Conservation (phyloP, 2,329 filamentous ascomycete species). For the Xylariales sp. region DNA sequence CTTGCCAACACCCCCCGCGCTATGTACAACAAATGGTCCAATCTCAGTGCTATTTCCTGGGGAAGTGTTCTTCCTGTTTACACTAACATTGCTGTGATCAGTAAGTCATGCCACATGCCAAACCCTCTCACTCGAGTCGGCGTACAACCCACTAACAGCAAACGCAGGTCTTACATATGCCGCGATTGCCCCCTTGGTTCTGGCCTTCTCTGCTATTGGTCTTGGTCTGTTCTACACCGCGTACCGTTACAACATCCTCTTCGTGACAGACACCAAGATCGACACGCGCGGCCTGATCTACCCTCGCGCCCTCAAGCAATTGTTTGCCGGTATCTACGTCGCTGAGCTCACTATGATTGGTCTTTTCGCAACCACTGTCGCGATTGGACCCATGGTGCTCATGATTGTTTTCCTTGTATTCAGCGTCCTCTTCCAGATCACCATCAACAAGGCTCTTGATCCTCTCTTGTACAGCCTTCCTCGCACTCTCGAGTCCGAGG, state of each 20-base stretch:
- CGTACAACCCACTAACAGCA: slow-evolving; percentile 16
- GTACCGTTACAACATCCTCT: slow-evolving; percentile 87
- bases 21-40: slow-evolving; percentile 75
- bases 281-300: slow-evolving; percentile 89
- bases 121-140: too few relatives aligned
- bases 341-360: slow-evolving; percentile 80
- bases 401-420: slow-evolving; percentile 76
- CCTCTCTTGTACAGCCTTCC: slow-evolving; percentile 78
- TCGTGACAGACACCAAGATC: slow-evolving; percentile 74
- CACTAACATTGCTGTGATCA: slow-evolving; percentile 76
- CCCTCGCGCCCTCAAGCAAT: slow-evolving; percentile 80
- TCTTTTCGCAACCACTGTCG: slow-evolving; percentile 68
- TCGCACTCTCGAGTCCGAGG: slow-evolving; percentile 56
- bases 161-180: slow-evolving; percentile 73
- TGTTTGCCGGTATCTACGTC: slow-evolving; percentile 80
- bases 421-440: slow-evolving; percentile 70
- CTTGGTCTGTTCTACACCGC: slow-evolving; percentile 80
- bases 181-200: slow-evolving; percentile 78
- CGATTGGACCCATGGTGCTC: slow-evolving; percentile 65
- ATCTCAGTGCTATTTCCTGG: slow-evolving; percentile 71
- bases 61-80: slow-evolving; percentile 78
- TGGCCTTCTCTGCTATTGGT: slow-evolving; percentile 76
- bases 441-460: slow-evolving; percentile 66
- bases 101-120: slow-evolving; percentile 38
- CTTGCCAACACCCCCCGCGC: slow-evolving; percentile 75